Conservation (phyloP, 1,284 basidiomycete genomes). For the Ganoderma boninense region DNA sequence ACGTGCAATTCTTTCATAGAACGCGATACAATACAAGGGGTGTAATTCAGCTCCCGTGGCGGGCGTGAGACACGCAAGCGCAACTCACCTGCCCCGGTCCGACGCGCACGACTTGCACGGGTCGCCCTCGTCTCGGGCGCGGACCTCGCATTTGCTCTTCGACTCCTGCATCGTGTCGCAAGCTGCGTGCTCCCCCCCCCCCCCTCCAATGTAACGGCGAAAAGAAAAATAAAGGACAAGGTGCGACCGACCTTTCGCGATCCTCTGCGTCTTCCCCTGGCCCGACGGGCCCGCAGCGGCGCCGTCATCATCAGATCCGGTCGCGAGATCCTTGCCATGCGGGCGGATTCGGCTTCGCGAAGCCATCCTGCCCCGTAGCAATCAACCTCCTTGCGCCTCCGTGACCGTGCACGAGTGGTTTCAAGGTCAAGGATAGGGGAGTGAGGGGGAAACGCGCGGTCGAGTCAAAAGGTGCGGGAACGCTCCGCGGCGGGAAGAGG, state of each 20-base stretch:
- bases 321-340: conserved; percentile 1
- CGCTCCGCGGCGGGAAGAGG: neutral
- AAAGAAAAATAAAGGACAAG: conserved; percentile 15
- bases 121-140: conserved; percentile 52
- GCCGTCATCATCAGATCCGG: conserved; percentile 13
- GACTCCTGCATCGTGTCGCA: conserved; percentile 87
- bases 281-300: conserved; percentile 11
- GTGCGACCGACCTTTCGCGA: conserved; percentile 62
- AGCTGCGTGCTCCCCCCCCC: too few species aligned
- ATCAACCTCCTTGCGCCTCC: neutral
- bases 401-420: neutral
- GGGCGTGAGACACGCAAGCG: neutral
- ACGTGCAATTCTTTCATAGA: conserved; percentile 73
- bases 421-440: too few species aligned
- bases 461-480: too few species aligned
- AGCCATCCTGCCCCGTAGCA: too few species aligned
- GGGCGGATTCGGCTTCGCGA: neutral
- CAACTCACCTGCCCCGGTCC: conserved; percentile 59
- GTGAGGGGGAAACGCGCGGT: too few species aligned
- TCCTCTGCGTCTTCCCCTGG: conserved; percentile 43
- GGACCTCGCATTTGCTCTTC: conserved; percentile 85
- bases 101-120: conserved; percentile 76
- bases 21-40: conserved; percentile 32
- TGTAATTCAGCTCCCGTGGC: neutral
- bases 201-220: neutral